Evolutionary conservation across 75 land plant species (phyloP), one percentile per base, ranked within the genome.

Genomic region (Ceratopteris richardii): DNA sequence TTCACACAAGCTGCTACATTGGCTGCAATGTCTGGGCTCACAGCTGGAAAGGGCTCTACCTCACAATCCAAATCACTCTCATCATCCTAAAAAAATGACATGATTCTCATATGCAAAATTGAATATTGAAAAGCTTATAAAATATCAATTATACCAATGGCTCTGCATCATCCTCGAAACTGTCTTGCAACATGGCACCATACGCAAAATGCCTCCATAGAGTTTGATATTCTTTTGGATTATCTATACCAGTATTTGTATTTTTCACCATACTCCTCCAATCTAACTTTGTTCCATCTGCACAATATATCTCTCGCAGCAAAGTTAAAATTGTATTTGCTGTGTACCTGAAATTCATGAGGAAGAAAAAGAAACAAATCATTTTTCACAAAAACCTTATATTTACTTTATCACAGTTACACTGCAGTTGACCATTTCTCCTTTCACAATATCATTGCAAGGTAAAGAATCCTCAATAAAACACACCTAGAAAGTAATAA

Each of bases 61-160:
- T 94, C 96, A 73, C 47, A 64, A 63, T 94, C 98, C 56, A 89
- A 53, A 52, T 94, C 98, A 67, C 98, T 94, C 25, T 86, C 96
- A 74, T 86, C 90, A 60, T 81, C 90, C 97, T 92, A 68, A 28
- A 60, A 61, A 9, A 51, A 39, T 2, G 24, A 28, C 37, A 33
- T 33, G 37, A 19, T 19, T 51, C 39, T 20, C 31, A 59, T 61
- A 10, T 14, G 47, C 10, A 55, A 42, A 21, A 44, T 21, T 4
- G 37, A 4, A 33, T 4, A 33, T 3, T 4, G 9, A 33, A 33
- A 4, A 4, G 37, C 3, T 9, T 4, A 9, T 2, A 0, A 27
- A 26, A 54, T 27, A 14, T 30, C 27, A 60, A 42, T 0, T 47
- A 44, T 23, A 88, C 94, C 83, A 88, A 61, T 23, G 77, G 85